Conservation (phyloP, 306 rosid genomes). For the Dryas drummondii region DNA sequence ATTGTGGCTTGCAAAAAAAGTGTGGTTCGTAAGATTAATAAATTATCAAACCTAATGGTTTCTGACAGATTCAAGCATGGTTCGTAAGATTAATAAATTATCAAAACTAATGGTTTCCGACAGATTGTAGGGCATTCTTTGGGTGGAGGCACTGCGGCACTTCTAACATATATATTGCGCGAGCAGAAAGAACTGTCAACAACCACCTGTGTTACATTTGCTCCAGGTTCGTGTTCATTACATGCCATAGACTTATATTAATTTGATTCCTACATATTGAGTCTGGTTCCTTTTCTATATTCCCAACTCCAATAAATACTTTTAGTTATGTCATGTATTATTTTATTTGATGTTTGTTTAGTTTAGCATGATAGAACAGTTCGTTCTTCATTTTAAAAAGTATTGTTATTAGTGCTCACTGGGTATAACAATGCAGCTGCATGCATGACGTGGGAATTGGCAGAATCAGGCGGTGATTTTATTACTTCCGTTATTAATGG, state of each 20-base stretch:
- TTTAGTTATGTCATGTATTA: conserved; percentile 12
- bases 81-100: not conserved
- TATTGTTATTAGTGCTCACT: conserved; percentile 29
- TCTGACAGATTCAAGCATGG: conserved; percentile 41
- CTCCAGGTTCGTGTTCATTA: conserved; percentile 65
- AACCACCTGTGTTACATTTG: conserved; percentile 80
- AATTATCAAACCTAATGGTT: conserved; percentile 11
- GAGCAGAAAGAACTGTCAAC: conserved; percentile 79
- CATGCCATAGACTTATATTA: conserved; percentile 6
- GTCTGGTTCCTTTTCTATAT: conserved; percentile 7
- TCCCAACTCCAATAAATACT: conserved; percentile 6
- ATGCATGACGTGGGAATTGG: conserved; percentile 98
- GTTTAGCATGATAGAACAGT: not conserved
- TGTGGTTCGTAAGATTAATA: not conserved
- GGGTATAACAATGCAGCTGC: conserved; percentile 66
- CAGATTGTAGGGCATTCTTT: conserved; percentile 97
- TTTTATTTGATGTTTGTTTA: not conserved
- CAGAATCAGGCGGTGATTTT: conserved; percentile 74
- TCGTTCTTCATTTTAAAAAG: not conserved
- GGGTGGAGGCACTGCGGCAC: conserved; percentile 99
- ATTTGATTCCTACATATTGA: not conserved
- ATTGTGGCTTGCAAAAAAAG: conserved; percentile 6
- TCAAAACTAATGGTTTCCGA: conserved; percentile 7
- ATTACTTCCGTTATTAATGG: conserved; percentile 88
- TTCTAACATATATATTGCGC: conserved; percentile 81